Conservation (phyloP, 768 basidiomycete genomes). For the Agrocybe praecox region DNA sequence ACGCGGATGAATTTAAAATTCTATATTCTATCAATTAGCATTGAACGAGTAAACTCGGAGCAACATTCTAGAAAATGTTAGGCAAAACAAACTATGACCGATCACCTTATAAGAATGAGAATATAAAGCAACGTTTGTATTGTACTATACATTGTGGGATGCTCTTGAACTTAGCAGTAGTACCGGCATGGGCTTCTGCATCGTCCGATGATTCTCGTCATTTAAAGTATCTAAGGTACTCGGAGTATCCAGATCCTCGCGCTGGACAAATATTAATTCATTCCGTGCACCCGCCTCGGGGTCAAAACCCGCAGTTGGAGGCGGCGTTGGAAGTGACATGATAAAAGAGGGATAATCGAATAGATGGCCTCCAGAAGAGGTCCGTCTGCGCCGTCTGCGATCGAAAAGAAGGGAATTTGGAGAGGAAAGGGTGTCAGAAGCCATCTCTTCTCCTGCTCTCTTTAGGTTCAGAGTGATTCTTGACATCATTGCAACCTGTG, state of each 20-base stretch:
- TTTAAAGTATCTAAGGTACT: not conserved
- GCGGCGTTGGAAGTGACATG: slow-evolving; percentile 6
- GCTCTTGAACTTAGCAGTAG: not conserved
- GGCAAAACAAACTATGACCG: too few relatives aligned
- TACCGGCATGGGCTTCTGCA: not conserved
- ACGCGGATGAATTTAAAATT: too few relatives aligned
- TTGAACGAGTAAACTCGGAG: too few relatives aligned
- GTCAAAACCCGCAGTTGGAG: not conserved
- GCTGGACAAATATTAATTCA: slow-evolving; percentile 5
- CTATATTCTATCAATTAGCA: too few relatives aligned
- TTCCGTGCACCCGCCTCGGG: not conserved
- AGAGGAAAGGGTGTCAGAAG: slow-evolving; percentile 8
- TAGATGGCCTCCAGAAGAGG: not conserved
- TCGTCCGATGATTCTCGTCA: not conserved
- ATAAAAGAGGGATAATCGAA: slow-evolving; percentile 6
- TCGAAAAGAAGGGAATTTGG: slow-evolving; percentile 22
- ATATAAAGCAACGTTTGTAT: not conserved
- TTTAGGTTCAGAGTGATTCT: slow-evolving; percentile 65
- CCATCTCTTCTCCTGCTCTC: slow-evolving; percentile 32
- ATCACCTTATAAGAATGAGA: too few relatives aligned
- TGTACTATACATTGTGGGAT: not conserved
- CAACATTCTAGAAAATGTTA: too few relatives aligned
- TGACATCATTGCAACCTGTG: slow-evolving; percentile 63
- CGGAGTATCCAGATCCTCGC: not conserved
- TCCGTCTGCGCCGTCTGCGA: slow-evolving; percentile 6